Base-by-base conservation (phyloP, 805 yeast species). In the Metschnikowia rubicola region DNA sequence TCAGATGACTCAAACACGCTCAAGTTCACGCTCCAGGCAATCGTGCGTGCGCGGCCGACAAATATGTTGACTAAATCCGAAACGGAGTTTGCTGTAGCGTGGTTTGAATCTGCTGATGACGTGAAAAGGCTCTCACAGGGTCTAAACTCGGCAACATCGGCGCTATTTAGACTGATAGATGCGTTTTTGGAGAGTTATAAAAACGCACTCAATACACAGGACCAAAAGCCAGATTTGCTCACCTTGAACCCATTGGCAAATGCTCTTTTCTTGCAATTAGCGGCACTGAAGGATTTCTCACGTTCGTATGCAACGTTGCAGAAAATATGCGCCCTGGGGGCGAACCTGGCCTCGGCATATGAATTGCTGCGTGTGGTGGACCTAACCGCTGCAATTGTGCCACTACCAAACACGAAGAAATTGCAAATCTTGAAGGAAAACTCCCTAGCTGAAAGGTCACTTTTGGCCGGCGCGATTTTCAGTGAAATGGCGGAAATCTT, bases 231-330 rank as follows among this genome's bases (percentile, higher is more conserved):
- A 4, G 66, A 68, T 46, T 64, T 83, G 11, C 59, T 81, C 19
- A 67, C 78, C 2, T 63, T 84, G 17, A 74, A 84, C 10, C 90
- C 90, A 0, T 62, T 84, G 43, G 80, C 86, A 0, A 77, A 77
- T 51, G 74, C 83, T 0, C 64, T 84, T n/a, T 77, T 72, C 52
- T 59, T 78, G 39, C 87, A 82, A 58, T 66, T 84, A 43, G 72
- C 73, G 3, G 75, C 74, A 2, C 71, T 76, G 35, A 70, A 67
- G 33, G 78, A 73, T 43, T 78, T 77, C 48, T 64, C 68, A 15
- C 67, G 66, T 35, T 77, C 81, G 0, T 75, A 77, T 60, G 48
- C 57, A 3, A 67, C 71, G 37, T 59, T 75, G 41, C 73, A 69
- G 43, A 66, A 66, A 28, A 38, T 41, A 9, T 41, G 39, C 19